These are phyloP conservation scores for Aspergillus quadricinctus DNA, from an alignment of 2,329 filamentous ascomycete species.

Conservation along the genomic window DNA sequence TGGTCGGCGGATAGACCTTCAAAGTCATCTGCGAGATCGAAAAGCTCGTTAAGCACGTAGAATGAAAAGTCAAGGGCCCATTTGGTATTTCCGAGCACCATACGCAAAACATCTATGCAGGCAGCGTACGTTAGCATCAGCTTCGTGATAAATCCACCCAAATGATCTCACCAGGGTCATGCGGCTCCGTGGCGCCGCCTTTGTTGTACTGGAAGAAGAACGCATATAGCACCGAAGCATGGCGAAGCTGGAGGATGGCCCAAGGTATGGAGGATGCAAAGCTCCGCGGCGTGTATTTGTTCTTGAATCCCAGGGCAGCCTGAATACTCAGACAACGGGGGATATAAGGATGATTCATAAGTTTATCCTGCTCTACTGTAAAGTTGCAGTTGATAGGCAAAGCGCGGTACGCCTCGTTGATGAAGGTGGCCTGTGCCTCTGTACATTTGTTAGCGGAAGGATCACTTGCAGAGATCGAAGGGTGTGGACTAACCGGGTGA, in stretches of 20 bases:
- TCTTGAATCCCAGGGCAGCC: conserved; percentile 69
- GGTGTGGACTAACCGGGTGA: conserved; percentile 37
- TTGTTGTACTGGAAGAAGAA: conserved; percentile 63
- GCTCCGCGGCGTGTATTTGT: conserved; percentile 57
- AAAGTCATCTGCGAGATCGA: conserved; percentile 40
- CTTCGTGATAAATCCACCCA: not conserved
- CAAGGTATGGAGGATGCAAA: conserved; percentile 71
- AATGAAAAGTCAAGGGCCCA: conserved; percentile 69
- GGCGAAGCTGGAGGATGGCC: conserved; percentile 69
- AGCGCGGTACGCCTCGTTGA: conserved; percentile 64
- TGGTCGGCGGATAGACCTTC: conserved; percentile 29
- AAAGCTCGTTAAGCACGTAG: conserved; percentile 53
- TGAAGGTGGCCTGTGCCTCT: conserved; percentile 61
- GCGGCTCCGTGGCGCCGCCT: conserved; percentile 40
- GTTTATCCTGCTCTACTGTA: conserved; percentile 69
- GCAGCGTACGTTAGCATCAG: not conserved
- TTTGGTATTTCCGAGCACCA: conserved; percentile 67
- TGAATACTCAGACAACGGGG: conserved; percentile 75
- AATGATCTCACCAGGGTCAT: conserved; percentile 54
- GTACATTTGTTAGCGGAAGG: conserved; percentile 14
- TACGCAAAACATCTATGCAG: conserved; percentile 62
- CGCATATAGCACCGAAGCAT: conserved; percentile 59
- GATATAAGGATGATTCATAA: conserved; percentile 69
- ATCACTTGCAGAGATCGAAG: conserved; percentile 28
- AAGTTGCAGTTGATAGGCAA: conserved; percentile 76